Evolutionary conservation across 2,329 filamentous ascomycete species (phyloP), one percentile per base, ranked within the genome.

Genomic region (Dothiorella sarmentorum): DNA sequence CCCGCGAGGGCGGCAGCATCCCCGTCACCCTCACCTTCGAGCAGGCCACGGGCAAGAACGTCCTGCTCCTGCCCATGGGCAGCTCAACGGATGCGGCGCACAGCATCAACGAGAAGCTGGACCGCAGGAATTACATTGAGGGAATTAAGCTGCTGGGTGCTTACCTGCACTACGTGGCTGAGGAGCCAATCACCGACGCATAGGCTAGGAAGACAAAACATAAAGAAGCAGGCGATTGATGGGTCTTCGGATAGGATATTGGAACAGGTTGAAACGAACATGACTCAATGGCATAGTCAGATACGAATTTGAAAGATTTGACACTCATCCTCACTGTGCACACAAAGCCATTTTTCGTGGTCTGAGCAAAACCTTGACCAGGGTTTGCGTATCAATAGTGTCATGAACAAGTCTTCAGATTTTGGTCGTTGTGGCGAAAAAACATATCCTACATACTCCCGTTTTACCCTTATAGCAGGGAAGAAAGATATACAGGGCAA

Each of bases 61-160:
- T 97, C 40, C 79, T 99, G 59, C 80, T 99, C 64, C 78, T 99
- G 65, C 94, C 94, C 29, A 97, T 99, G 94, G 94, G 94, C 44
- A 96, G 90, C 80, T 95, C 90, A 42, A 99, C 93, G 1, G 94
- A 97, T 73, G 92, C 90, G 40, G 94, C 94, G 7, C 94, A 99
- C 78, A 96, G 91, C 31, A 95, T 97, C 76, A 99, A 99, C 74
- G 94, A 97, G 84, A 97, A 96, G 83, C 81, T 99, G 60, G 94
- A 99, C 75, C 91, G 89, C 83, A 85, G 84, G 71, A 99, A 99
- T 78, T 99, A 99, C 75, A 96, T 99, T 69, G 91, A 99, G 80
- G 94, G 94, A 49, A 97, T 90, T 68, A 99, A 99, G 84, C 78
- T 99, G 63, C 77, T 99, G 60, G 94, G 94, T 47, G 90, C 93